Evolutionary conservation across 805 yeast genomes (phyloP), one percentile per base, ranked within the genome.

Genomic region (Yueomyces sinensis): DNA sequence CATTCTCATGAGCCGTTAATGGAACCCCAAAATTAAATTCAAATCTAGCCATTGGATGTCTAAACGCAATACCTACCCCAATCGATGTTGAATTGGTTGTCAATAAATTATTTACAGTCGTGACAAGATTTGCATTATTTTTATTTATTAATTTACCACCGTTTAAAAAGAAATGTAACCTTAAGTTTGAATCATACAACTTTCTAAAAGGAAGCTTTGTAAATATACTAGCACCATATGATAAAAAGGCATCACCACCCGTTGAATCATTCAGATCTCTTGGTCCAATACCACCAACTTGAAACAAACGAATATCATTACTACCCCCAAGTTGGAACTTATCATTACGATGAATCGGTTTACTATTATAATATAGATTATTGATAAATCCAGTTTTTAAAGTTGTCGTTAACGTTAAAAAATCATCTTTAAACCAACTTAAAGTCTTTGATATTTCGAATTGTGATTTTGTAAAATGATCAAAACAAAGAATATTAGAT

Each of bases 321-420:
- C 76, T 70, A 0, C 95, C 95, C 14, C 95, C 94, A 31, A 82
- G 63, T 48, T 76, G 82, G 52, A 87, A 89, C 42, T 82, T 69
- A 54, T 89, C 98, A 50, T 77, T 68, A 22, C 77, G 49, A 47
- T 81, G 87, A 2, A 66, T 40, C 9, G 52, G 77, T 49, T 36
- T 57, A 36, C 40, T 47, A 39, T 35, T 44, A 9, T 43, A 33
- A 17, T 45, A 46, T 18, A 67, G 49, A 36, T 70, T 61, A 37
- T 62, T 57, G 20, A 82, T 60, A 36, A 65, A 62, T 4, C 94
- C 95, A 28, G 70, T 59, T 31, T 67, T 68, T 4, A 65, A 46
- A 2, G 71, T 58, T 2, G 70, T 42, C 32, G 69, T 70, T 22
- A 76, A 41, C 4, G 82, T 74, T 29, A 55, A 24, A 33, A 49